Base-by-base conservation (phyloP, 2,329 filamentous ascomycete genomes). In the Penicillium griseofulvum region DNA sequence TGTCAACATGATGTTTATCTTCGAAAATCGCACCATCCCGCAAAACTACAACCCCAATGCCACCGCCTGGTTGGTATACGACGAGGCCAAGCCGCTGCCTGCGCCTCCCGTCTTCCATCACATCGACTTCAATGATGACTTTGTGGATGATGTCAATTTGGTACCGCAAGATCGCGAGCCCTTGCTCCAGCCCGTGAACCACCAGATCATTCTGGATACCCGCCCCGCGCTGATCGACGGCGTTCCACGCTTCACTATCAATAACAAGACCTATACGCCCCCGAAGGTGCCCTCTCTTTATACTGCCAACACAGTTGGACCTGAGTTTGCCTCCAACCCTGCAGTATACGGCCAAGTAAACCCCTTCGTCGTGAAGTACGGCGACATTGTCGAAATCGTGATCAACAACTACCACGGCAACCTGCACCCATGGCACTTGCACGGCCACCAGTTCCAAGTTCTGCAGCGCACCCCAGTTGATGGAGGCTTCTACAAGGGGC, bases 211-310 rank as follows among this genome's bases (percentile, higher is more conserved):
- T 7, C 11, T 73, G 12, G 59, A 71, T 17, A 62, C 89, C 3
- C 77, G 78, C 56, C 89, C 89, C 83, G 80, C 85, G 64, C 86
- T 87, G 57, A 79, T 91, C 11, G 81, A 91, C 55, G 88, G 88
- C 1, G 83, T 82, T 28, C 63, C 59, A 24, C 67, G 68, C 28
- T 86, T 84, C 57, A 86, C 87, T 73, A 84, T 89, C 52, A 92
- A 93, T 77, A 86, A 89, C 71, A 83, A 90, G 59, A 90, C 88
- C 29, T 96, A 92, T 70, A 81, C 83, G 4, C 53, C 75, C 0
- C 90, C 89, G 46, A 89, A 90, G 69, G 90, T 95, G 0, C 91
- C 91, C 0, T 86, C 87, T 0, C 79, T 96, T 0, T 95, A 91
- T 78, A 90, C 88, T 0, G 89, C 82, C 1, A 78, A 95, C 4